Evolutionary conservation across 2,329 filamentous ascomycete species (phyloP).

Genomic region (Fusarium tricinctum): DNA sequence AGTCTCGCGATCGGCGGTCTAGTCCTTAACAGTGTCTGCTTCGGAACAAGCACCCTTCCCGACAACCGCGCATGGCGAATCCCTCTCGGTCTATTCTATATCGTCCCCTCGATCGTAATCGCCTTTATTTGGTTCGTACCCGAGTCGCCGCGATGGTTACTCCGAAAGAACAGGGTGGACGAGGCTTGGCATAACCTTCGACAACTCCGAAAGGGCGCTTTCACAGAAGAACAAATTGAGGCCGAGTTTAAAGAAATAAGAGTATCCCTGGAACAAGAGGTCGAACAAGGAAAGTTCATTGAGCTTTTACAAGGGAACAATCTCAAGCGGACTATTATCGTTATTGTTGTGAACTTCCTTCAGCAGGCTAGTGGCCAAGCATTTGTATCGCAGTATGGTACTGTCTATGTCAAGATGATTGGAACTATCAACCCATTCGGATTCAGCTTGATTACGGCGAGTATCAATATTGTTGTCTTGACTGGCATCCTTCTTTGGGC

Average conservation of each 20-base stretch:
- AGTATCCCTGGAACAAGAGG: slow-evolving; percentile 30
- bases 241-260: slow-evolving; percentile 36
- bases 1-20: slow-evolving; percentile 48
- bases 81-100: slow-evolving; percentile 42
- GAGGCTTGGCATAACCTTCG: slow-evolving; percentile 32
- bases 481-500: slow-evolving; percentile 20
- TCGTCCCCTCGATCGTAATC: slow-evolving; percentile 34
- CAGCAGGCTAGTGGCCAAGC: slow-evolving; percentile 42
- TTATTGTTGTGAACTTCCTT: slow-evolving; percentile 33
- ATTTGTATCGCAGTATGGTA: slow-evolving; percentile 43
- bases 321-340: slow-evolving; percentile 32
- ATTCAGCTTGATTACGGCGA: slow-evolving; percentile 43
- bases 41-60: slow-evolving; percentile 35
- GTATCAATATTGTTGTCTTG: slow-evolving; percentile 36
- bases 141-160: slow-evolving; percentile 47
- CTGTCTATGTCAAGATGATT: slow-evolving; percentile 40
- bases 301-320: slow-evolving; percentile 37
- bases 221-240: slow-evolving; percentile 38
- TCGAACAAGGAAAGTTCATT: slow-evolving; percentile 36
- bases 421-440: slow-evolving; percentile 48
- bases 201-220: slow-evolving; percentile 28
- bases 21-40: slow-evolving; percentile 45
- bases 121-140: slow-evolving; percentile 43
- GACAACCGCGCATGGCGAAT: slow-evolving; percentile 45
- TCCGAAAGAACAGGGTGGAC: slow-evolving; percentile 36